Conservation (phyloP, 129 eudicot genomes). For the Escallonia rubra region DNA sequence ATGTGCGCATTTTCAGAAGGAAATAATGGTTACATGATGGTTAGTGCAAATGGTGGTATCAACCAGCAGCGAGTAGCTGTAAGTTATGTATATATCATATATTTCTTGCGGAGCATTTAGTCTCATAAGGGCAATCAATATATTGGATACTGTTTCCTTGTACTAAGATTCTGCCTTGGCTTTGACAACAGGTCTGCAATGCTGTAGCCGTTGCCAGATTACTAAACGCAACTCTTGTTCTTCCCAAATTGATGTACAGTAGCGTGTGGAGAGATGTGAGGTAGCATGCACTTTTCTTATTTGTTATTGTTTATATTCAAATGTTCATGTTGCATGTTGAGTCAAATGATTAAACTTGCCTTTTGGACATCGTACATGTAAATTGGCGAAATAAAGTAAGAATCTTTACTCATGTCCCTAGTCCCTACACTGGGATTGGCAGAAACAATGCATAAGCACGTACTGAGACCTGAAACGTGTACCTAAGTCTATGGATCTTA, state of each 20-base stretch:
- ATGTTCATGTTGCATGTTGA: no score
- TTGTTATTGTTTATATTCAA: background rate
- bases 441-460: no score
- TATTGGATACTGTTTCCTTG: background rate
- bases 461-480: no score
- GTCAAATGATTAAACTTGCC: no score
- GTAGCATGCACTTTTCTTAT: slow-evolving; percentile 20
- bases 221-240: slow-evolving; percentile 91
- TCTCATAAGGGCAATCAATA: background rate
- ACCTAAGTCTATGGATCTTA: no score
- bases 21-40: slow-evolving; percentile 45
- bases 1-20: slow-evolving; percentile 30
- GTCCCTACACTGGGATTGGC: no score
- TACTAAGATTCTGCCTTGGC: background rate
- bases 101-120: background rate
- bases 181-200: slow-evolving; percentile 80
- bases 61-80: slow-evolving; percentile 74
- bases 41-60: slow-evolving; percentile 59
- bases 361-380: no score
- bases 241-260: slow-evolving; percentile 84
- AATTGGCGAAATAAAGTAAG: no score
- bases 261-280: slow-evolving; percentile 95
- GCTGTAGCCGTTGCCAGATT: slow-evolving; percentile 95
- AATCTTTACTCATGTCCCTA: no score
- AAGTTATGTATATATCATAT: slow-evolving; percentile 14